These are phyloP conservation scores for Geotrichum cucujoidarum DNA, from an alignment of 1,139 yeast species.

Conservation along the genomic window DNA sequence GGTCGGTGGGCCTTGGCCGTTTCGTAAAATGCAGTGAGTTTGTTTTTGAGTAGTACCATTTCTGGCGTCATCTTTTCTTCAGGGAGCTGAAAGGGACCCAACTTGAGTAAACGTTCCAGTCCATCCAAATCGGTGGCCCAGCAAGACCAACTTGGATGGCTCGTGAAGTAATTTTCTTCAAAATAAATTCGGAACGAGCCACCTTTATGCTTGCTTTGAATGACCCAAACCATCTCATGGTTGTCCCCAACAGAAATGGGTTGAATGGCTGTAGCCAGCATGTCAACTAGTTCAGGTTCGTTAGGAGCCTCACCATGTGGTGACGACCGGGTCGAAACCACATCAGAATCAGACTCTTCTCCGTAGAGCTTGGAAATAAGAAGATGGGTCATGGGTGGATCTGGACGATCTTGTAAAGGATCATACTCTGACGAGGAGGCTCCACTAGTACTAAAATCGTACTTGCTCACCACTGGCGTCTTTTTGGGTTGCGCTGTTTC, in stretches of 20 bases:
- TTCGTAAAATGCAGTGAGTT: not conserved
- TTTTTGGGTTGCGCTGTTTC: too few species aligned
- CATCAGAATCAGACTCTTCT: not conserved
- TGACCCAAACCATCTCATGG: conserved; percentile 5
- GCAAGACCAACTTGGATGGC: conserved; percentile 1
- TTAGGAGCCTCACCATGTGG: not conserved
- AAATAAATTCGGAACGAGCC: conserved; percentile 6
- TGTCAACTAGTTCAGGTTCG: conserved; percentile 4
- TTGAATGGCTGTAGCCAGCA: conserved; percentile 11
- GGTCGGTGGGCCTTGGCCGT: too few species aligned
- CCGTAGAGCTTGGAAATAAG: too few species aligned
- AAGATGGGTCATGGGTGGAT: too few species aligned
- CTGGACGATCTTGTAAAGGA: not conserved
- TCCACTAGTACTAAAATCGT: not conserved
- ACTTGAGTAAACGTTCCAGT: not conserved
- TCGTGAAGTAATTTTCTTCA: conserved; percentile 4
- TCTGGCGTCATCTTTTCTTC: not conserved
- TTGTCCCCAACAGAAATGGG: conserved; percentile 3
- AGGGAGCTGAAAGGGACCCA: too few species aligned
- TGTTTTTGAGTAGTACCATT: not conserved
- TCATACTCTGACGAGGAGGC: conserved; percentile 6
- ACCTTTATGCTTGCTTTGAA: conserved; percentile 15
- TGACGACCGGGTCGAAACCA: not conserved
- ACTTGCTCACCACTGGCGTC: not conserved
- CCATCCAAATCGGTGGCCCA: not conserved